Evolutionary conservation across 495 filamentous ascomycete species (phyloP), one percentile per base, ranked within the genome.

Genomic region (Neurospora sp.): DNA sequence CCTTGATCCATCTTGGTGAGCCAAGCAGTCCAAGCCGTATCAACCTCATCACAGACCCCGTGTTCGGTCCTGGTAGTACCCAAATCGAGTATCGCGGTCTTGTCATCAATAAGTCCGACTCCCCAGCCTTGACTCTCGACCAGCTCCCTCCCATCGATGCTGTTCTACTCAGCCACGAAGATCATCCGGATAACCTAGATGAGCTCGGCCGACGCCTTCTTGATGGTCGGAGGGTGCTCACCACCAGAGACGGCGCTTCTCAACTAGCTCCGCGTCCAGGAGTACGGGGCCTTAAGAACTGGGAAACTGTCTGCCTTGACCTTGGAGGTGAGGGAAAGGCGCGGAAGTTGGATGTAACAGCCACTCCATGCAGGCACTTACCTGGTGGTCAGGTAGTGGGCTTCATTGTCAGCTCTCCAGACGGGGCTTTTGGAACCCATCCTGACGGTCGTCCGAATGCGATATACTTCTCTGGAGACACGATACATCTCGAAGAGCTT

Each of bases 391-490:
- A 88, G 75, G 83, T 82, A 48, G 85, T 80, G 0, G 87, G 86
- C 18, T 88, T 88, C 75, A 77, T 88, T 20, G 2, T 88, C 16
- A 79, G 81, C 0, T 72, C 78, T 0, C 73, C 77, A 2, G 54
- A 66, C 54, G 54, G 54, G 12, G 78, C 78, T 0, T 87, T 88
- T 70, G 87, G 86, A 4, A 39, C 35, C 20, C 70, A 71, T 3
- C 6, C 72, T 4, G 76, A 82, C 48, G 85, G 85, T 9, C 73
- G 72, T 7, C 86, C 85, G 5, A 88, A 88, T 70, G 87, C 84
- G 0, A 83, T 89, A 40, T 89, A 86, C 74, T 86, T 89, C 77
- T 84, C 86, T 1, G 87, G 87, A 1, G 87, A 89, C 70, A 89
- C 87, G 0, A 80, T 88, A 1, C 87, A 88, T 73, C 77, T 88